A percentile compares a stretch with the other conserved stretches of the same genome.
Evolutionary conservation across 2,329 filamentous ascomycete species (phyloP).

Genomic region (Fusarium bulbicola): DNA sequence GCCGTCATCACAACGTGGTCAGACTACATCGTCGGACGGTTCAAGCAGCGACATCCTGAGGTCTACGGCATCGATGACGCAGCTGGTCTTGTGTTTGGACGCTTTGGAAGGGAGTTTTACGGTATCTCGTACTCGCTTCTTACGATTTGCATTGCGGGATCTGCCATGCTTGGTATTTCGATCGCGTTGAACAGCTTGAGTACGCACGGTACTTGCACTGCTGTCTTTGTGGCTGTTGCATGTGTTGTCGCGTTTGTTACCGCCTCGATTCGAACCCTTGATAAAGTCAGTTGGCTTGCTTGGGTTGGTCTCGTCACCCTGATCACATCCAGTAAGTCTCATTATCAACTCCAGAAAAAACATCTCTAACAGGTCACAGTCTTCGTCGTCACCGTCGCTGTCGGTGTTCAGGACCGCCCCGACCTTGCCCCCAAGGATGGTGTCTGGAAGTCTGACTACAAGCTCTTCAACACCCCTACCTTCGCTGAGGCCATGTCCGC

Average conservation of each 20-base stretch:
- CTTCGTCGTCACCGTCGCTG: conserved; percentile 34
- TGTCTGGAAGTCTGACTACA: conserved; percentile 45
- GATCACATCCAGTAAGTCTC: conserved; percentile 21
- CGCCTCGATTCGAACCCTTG: conserved; percentile 45
- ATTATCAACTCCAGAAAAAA: fast-evolving
- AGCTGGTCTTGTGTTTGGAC: conserved; percentile 58
- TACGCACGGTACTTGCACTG: conserved; percentile 50
- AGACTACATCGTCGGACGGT: conserved; percentile 57
- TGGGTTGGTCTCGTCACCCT: conserved; percentile 39
- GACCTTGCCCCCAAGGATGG: conserved; percentile 29
- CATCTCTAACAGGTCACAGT: background rate
- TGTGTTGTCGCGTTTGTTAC: conserved; percentile 42
- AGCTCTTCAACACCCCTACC: conserved; percentile 44
- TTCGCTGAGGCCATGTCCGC: conserved; percentile 47
- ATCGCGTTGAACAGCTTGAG: conserved; percentile 53
- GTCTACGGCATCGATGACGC: conserved; percentile 65
- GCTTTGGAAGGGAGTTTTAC: conserved; percentile 54
- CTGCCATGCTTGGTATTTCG: conserved; percentile 45
- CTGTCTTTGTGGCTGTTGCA: conserved; percentile 52
- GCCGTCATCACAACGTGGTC: conserved; percentile 59
- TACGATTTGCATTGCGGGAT: conserved; percentile 39
- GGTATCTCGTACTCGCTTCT: conserved; percentile 49
- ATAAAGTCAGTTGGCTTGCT: conserved; percentile 46
- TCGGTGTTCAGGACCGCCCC: conserved; percentile 35
- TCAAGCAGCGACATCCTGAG: conserved; percentile 61